These are phyloP conservation scores for Debaryomyces sp. DNA, from an alignment of 1,139 yeast species.

Conservation along the genomic window DNA sequence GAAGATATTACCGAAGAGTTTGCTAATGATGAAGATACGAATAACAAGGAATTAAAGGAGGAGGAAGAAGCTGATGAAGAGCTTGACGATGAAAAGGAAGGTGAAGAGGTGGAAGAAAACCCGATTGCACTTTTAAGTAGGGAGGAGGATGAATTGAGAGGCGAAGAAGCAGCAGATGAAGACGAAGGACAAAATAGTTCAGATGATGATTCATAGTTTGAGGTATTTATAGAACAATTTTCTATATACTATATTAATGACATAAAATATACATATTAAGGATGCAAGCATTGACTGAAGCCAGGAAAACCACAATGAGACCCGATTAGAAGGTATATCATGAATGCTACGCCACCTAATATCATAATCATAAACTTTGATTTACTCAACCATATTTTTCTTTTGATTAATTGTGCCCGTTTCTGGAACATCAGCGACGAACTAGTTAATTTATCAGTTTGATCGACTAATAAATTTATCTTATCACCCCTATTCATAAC, in stretches of 20 bases:
- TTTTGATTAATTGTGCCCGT: conserved; percentile 63
- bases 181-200: conserved; percentile 15
- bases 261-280: conserved; percentile 3
- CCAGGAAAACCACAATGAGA: conserved; percentile 56
- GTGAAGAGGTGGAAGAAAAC: conserved; percentile 19
- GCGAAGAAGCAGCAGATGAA: conserved; percentile 21
- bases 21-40: conserved; percentile 12
- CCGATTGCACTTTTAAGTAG: conserved; percentile 25
- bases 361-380: conserved; percentile 44
- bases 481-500: conserved; percentile 81
- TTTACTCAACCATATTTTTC: conserved; percentile 69
- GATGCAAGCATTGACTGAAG: conserved; percentile 30
- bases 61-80: conserved; percentile 23
- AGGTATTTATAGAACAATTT: not conserved
- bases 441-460: conserved; percentile 74
- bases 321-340: conserved; percentile 48
- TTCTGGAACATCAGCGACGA: conserved; percentile 74
- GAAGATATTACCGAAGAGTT: conserved; percentile 13
- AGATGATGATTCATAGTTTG: conserved; percentile 3
- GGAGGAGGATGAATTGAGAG: conserved; percentile 24
- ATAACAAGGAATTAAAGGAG: conserved; percentile 14
- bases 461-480: conserved; percentile 72
- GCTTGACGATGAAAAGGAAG: conserved; percentile 18
- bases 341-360: conserved; percentile 24
- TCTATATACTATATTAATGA: conserved; percentile 6